Conservation (phyloP, 208 protist species). For the Leishmania lainsoni region DNA sequence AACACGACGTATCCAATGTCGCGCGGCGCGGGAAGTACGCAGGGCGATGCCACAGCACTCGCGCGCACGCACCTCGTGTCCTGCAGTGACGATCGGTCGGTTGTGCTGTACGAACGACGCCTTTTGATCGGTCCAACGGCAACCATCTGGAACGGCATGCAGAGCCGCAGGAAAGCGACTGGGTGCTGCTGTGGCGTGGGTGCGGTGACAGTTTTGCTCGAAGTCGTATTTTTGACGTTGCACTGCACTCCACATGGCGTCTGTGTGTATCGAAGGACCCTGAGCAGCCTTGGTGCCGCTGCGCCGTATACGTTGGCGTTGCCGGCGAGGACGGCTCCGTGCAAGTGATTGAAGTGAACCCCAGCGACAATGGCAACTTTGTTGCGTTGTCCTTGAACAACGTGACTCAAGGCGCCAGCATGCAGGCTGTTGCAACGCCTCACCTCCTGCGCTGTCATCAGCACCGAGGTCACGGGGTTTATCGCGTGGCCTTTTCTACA, state of each 20-base stretch:
- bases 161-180: constrained; percentile 2
- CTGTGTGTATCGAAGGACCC: background rate
- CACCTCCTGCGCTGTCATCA: constrained; percentile 29
- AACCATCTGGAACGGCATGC: background rate
- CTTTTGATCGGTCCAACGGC: background rate
- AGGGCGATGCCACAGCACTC: background rate
- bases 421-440: background rate
- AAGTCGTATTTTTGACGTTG: constrained; percentile 73
- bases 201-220: constrained; percentile 40
- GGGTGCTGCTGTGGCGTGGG: constrained; percentile 51
- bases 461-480: constrained; percentile 70
- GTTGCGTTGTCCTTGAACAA: background rate
- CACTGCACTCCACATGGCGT: constrained; percentile 24
- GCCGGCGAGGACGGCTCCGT: constrained; percentile 69
- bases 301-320: constrained; percentile 25
- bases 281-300: background rate
- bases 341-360: constrained; percentile 34
- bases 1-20: background rate
- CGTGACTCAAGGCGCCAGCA: background rate
- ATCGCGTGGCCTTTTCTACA: constrained; percentile 42
- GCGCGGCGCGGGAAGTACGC: background rate
- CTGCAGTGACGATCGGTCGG: constrained; percentile 81
- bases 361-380: background rate
- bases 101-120: constrained; percentile 39
- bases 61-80: constrained; percentile 46